phyloP scores from a whole-genome alignment of 495 filamentous ascomycete genomes.

The Mycothermus thermophilus region DNA sequence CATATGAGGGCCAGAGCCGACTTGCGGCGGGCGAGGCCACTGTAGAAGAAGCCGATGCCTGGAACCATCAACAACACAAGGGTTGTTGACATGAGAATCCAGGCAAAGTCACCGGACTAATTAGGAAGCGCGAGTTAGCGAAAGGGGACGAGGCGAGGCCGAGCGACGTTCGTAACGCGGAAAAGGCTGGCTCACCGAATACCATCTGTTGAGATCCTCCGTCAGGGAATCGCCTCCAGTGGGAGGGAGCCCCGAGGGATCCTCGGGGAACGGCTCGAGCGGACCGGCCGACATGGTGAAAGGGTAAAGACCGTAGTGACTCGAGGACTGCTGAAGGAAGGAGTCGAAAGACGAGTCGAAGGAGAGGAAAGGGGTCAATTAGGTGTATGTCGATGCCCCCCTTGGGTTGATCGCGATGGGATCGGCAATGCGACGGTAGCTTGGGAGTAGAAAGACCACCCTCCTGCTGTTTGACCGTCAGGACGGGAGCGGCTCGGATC shows the following conservation, averaged over 20 bases:
- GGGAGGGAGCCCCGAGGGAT: conserved; percentile 26
- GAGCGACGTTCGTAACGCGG: background rate
- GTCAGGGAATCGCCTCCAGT: conserved; percentile 64
- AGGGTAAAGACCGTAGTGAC: too few relatives aligned
- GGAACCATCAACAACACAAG: conserved; percentile 97
- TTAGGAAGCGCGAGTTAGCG: background rate
- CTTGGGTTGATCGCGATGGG: too few relatives aligned
- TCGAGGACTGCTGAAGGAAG: too few relatives aligned
- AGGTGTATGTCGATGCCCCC: too few relatives aligned
- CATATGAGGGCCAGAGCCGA: conserved; percentile 89
- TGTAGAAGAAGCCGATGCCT: conserved; percentile 98
- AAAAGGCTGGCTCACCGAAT: conserved; percentile 44
- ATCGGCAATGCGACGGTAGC: too few relatives aligned
- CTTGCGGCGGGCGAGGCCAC: conserved; percentile 90
- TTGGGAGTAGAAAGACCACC: too few relatives aligned
- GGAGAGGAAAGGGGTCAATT: too few relatives aligned
- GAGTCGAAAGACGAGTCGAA: too few relatives aligned
- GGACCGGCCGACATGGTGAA: conserved; percentile 24
- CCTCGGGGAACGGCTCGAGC: conserved; percentile 41
- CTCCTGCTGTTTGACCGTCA: too few relatives aligned
- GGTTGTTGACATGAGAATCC: conserved; percentile 76
- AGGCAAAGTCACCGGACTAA: conserved; percentile 79
- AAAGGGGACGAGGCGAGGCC: background rate
- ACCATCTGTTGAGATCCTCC: conserved; percentile 68
- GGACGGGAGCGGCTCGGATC: too few relatives aligned